Base-by-base conservation (phyloP, 495 filamentous ascomycete species). In the Penicillium tannophilum region DNA sequence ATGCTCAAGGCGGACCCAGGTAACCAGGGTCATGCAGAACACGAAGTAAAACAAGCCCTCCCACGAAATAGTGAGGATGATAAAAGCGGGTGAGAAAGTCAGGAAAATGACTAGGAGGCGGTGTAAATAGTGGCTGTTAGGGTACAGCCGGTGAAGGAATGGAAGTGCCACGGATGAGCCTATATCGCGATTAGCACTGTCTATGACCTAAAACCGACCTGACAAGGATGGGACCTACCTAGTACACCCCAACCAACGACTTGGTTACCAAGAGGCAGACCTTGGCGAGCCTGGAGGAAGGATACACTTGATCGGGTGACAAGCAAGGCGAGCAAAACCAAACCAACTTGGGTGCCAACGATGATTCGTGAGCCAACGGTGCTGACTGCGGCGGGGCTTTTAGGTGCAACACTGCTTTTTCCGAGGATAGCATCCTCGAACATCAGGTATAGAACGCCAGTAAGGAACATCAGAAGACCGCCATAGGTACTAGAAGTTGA, bases 61-160 rank as follows among this genome's bases (percentile, higher is more conserved):
- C 79, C 96, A 99, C 17, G 92, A 96, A 71, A 97, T 98, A 24
- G 92, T 96, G 58, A 99, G 88, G 63, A 98, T 90, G 68, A 99
- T 89, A 70, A 99, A 99, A 11, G 88, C 88, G 1, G 95, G 95
- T 0, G 92, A 88, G 67, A 96, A 98, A 12, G 93, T 90, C 43
- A 99, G 81, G 79, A 98, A 99, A 41, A 98, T 83, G 61, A 96
- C 83, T 67, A 93, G 79, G 16, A 98, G 79, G 33, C 93, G 86
- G 70, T 98, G 93, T 59, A 98, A 82, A 67, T 97, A 97, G 74
- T 97, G 85, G 60, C 80, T 89, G 71, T 92, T 93, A 5, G 93
- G 89, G 52, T 88, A 86, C 12, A 96, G 65, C 49, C 88, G 84
- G 67, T 99, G 88, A 17, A 91, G 77, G 66, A 94, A 85, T 19